phyloP scores from a whole-genome alignment of 306 rosid species.

The Gleditsia sinensis region DNA sequence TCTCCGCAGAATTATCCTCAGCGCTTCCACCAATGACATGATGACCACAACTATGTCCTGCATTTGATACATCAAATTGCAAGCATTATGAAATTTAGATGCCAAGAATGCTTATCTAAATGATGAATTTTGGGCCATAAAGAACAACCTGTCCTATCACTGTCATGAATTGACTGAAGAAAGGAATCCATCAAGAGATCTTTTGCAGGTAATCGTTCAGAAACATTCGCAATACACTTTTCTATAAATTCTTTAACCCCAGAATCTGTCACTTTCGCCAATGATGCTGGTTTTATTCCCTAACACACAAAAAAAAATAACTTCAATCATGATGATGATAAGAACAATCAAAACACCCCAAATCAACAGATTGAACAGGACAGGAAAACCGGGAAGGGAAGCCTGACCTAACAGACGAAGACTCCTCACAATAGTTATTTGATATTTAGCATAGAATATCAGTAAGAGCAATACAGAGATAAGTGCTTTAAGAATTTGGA shows the following conservation, averaged over 20 bases:
- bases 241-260: conserved; percentile 72
- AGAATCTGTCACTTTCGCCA: conserved; percentile 74
- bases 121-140: conserved; percentile 35
- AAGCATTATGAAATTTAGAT: conserved; percentile 24
- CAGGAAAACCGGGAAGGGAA: no score
- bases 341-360: neutral
- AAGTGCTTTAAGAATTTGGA: neutral
- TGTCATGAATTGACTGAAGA: conserved; percentile 62
- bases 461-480: neutral
- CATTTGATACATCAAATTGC: conserved; percentile 38
- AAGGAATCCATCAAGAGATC: conserved; percentile 85
- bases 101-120: conserved; percentile 41
- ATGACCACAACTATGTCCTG: conserved; percentile 47
- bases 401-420: conserved; percentile 18
- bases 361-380: no score
- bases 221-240: conserved; percentile 78
- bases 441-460: conserved; percentile 24
- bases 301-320: conserved; percentile 48
- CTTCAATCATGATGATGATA: conserved; percentile 19
- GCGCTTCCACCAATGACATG: conserved; percentile 38
- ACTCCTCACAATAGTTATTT: conserved; percentile 21
- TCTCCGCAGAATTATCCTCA: conserved; percentile 44
- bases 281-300: conserved; percentile 93
- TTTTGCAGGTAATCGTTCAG: conserved; percentile 82
- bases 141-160: conserved; percentile 52